A percentile compares a stretch with the other conserved stretches of the same genome.
phyloP scores from a whole-genome alignment of 2,329 filamentous ascomycete species.

The Alternaria brassicae region DNA sequence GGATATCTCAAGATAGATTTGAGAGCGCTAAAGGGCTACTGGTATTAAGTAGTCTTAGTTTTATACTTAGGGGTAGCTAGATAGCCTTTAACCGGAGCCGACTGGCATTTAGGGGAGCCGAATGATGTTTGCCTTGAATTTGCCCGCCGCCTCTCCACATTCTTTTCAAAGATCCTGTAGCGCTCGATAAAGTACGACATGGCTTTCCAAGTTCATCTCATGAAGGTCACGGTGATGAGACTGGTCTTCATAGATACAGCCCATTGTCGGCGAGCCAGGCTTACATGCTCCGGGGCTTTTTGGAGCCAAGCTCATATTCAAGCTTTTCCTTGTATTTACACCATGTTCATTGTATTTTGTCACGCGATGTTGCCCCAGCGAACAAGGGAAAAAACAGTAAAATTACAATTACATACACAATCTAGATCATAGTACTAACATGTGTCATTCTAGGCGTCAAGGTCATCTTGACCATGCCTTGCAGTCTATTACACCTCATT shows the following conservation, averaged over 20 bases:
- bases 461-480: background rate
- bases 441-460: background rate
- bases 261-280: background rate
- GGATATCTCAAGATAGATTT: too few species aligned
- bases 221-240: background rate
- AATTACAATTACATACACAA: background rate
- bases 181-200: background rate
- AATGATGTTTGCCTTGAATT: too few species aligned
- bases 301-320: background rate
- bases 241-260: background rate
- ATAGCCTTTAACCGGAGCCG: too few species aligned
- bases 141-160: background rate
- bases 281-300: background rate
- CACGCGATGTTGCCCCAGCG: background rate
- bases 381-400: background rate
- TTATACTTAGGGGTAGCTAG: too few species aligned
- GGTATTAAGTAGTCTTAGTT: too few species aligned
- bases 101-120: too few species aligned
- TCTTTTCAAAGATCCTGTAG: background rate
- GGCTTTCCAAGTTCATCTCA: background rate
- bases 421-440: background rate
- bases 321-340: background rate
- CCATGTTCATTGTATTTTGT: background rate
- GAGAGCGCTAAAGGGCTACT: too few species aligned
- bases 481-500: background rate